A percentile compares a stretch with the other conserved stretches of the same genome.
Conservation (phyloP, 2,329 filamentous ascomycete species). For the Anthostomella pinea region DNA sequence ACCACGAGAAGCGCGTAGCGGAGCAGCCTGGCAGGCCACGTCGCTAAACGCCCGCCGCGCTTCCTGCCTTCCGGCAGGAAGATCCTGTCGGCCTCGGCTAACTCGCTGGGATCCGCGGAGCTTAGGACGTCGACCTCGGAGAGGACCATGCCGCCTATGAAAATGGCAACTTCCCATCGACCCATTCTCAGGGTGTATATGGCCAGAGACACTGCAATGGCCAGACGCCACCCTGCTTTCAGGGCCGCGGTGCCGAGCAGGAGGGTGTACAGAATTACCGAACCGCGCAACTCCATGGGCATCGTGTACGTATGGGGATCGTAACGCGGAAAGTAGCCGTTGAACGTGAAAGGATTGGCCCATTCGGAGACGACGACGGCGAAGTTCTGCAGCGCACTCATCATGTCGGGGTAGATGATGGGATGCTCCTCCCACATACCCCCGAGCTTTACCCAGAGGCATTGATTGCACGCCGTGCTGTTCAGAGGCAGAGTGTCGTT, state of each 20-base stretch:
- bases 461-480: conserved; percentile 6
- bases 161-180: conserved; percentile 40
- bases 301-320: conserved; percentile 42
- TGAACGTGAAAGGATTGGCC: conserved; percentile 41
- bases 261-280: conserved; percentile 41
- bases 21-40: conserved; percentile 1
- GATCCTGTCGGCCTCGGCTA: conserved; percentile 13
- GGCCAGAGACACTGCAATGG: conserved; percentile 29
- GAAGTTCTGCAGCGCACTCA: conserved; percentile 38
- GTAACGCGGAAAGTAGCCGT: conserved; percentile 38
- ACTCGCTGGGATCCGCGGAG: conserved; percentile 13
- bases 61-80: conserved; percentile 3
- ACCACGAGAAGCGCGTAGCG: conserved; percentile 31
- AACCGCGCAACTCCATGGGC: conserved; percentile 40
- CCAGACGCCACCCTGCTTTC: conserved; percentile 33
- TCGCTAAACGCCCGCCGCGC: conserved; percentile 5
- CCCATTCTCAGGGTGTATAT: conserved; percentile 34
- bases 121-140: conserved; percentile 37
- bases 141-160: conserved; percentile 36
- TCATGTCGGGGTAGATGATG: conserved; percentile 37
- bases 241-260: conserved; percentile 37
- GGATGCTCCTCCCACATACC: conserved; percentile 42
- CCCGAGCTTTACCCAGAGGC: conserved; percentile 39
- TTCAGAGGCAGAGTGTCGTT: conserved; percentile 5
- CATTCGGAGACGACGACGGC: conserved; percentile 37